Conservation (phyloP, 306 rosid genomes). For the Dalbergia cochinchinensis region DNA sequence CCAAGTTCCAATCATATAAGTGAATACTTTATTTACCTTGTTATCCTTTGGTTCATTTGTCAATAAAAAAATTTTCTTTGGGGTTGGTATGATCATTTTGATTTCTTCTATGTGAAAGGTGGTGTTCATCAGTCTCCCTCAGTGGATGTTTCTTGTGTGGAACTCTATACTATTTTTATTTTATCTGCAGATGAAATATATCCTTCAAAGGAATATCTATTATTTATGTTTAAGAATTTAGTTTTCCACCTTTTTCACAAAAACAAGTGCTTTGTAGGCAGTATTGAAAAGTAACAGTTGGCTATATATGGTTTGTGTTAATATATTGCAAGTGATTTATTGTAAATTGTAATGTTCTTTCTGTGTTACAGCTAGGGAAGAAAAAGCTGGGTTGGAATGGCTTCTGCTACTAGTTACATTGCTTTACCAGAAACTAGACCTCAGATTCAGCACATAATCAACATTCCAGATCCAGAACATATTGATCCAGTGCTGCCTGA, state of each 20-base stretch:
- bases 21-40: background rate
- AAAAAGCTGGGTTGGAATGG: conserved; percentile 37
- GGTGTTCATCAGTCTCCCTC: background rate
- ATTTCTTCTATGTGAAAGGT: background rate
- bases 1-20: background rate
- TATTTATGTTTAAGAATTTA: background rate
- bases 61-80: background rate
- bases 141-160: background rate
- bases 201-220: background rate
- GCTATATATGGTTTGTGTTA: background rate
- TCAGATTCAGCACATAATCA: conserved; percentile 39
- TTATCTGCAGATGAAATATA: background rate
- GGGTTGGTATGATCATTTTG: background rate
- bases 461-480: conserved; percentile 29
- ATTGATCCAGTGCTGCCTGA: conserved; percentile 29
- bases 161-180: background rate
- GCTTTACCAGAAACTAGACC: conserved; percentile 4
- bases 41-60: background rate
- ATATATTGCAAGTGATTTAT: conserved; percentile 27
- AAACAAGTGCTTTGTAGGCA: no score
- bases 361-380: background rate
- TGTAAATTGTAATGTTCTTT: background rate
- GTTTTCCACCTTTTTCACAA: background rate
- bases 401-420: background rate
- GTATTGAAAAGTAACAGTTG: background rate